Base-by-base conservation (phyloP, 1,284 basidiomycete genomes). In the Microbotryum saponariae region DNA sequence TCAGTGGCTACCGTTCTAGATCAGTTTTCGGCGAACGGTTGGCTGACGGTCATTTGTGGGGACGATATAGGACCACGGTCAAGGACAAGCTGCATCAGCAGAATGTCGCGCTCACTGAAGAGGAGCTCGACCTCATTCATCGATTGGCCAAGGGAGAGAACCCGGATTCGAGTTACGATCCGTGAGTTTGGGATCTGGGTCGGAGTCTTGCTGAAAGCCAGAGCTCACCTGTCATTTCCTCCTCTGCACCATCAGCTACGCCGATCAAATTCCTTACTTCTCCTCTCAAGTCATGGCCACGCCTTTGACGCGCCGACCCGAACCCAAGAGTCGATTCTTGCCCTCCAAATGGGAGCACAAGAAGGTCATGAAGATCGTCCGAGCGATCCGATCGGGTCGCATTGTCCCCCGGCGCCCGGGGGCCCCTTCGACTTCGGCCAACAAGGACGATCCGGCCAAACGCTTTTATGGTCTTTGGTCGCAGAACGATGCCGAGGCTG, bases 291-390 rank as follows among this genome's bases (percentile, higher is more conserved):
- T 96, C 74, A 89, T 93, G 78, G 78, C 87, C 49, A 97, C 91
- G 87, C 94, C 96, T 31, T 78, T 99, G 21, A 89, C 87, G 33
- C 85, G 84, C 47, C 88, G 89, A 20, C 91, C 93, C 1, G 93
- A 98, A 76, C 96, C 96, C 23, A 99, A 99, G 78, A 83, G 91
- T 57, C 83, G 96, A 58, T 99, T 94, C 84, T 84, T 97, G 7
- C 91, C 94, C 16, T 94, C 90, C 78, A 98, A 96, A 81, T 98
- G 96, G 96, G 96, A 98, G 79, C 23, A 42, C 31, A 14, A 47
- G 33, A 66, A 93, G 90, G 84, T 98, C 70, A 97, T 98, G 92
- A 99, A 98, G 83, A 97, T 98, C 70, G 94, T 98, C 64, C 91
- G 93, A 58, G 94, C 94, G 18, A 98, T 98, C 72, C 86, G 96